A percentile compares a stretch with the other conserved stretches of the same genome.
Evolutionary conservation across 129 eudicot genomes (phyloP).

Genomic region (Scalesia atractyloides): DNA sequence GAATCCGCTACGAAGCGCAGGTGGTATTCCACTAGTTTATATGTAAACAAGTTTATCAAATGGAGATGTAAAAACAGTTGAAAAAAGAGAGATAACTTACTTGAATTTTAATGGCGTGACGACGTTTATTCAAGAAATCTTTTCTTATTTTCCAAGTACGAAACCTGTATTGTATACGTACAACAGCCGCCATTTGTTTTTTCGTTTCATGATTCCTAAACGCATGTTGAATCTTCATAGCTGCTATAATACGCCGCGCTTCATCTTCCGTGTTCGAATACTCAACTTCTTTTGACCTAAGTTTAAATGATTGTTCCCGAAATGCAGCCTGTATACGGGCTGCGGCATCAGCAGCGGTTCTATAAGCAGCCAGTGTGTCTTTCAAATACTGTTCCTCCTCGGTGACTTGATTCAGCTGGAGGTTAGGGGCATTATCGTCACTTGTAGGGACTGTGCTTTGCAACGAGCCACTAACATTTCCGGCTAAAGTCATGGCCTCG

Average conservation of each 20-base stretch:
- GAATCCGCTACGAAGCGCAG: too few species aligned
- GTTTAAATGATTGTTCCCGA: conserved; percentile 72
- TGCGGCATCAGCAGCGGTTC: conserved; percentile 99
- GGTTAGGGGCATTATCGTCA: conserved; percentile 26
- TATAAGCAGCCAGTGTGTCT: conserved; percentile 89
- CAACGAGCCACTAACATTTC: conserved; percentile 86
- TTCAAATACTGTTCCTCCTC: conserved; percentile 77
- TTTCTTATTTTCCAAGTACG: conserved; percentile 89
- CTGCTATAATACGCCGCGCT: conserved; percentile 85
- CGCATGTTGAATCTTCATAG: conserved; percentile 97
- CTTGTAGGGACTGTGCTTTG: conserved; percentile 44
- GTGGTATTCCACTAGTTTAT: neutral
- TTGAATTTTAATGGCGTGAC: conserved; percentile 83
- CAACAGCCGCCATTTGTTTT: conserved; percentile 85
- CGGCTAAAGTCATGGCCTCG: conserved; percentile 87
- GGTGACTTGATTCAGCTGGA: conserved; percentile 30
- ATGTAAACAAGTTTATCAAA: conserved; percentile 3
- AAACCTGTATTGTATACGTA: conserved; percentile 78
- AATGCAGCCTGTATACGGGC: conserved; percentile 96
- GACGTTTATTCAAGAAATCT: conserved; percentile 77
- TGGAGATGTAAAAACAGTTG: neutral
- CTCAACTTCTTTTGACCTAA: conserved; percentile 53
- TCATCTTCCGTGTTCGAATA: conserved; percentile 66
- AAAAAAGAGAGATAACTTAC: conserved; percentile 41
- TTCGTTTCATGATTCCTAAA: conserved; percentile 68